phyloP scores from a whole-genome alignment of 139 green algal species.

The Chlamydomonas applanata region DNA sequence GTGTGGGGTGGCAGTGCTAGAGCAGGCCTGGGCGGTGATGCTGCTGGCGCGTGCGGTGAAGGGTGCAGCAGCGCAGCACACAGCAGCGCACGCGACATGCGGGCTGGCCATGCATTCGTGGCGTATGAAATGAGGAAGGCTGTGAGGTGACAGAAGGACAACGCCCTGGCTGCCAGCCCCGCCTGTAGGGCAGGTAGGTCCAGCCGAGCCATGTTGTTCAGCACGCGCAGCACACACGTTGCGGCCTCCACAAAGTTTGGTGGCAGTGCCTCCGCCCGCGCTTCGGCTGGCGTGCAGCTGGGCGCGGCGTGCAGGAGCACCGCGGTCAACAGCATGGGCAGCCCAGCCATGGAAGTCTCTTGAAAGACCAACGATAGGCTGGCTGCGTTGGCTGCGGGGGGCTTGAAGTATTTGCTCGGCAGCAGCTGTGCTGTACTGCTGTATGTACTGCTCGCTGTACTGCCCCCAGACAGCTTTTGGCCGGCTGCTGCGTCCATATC shows the following conservation, averaged over 20 bases:
- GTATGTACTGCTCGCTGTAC: neutral
- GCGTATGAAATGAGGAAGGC: slow-evolving; percentile 55
- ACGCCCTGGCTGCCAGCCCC: slow-evolving; percentile 38
- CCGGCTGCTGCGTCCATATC: neutral
- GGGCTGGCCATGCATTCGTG: slow-evolving; percentile 36
- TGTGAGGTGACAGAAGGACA: slow-evolving; percentile 56
- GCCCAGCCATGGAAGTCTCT: slow-evolving; percentile 52
- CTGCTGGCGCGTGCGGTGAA: too few relatives aligned
- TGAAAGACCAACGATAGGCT: slow-evolving; percentile 52
- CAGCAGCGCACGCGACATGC: neutral
- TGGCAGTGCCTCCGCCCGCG: slow-evolving; percentile 37
- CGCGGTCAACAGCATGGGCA: slow-evolving; percentile 62
- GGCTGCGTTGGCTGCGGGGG: slow-evolving; percentile 23
- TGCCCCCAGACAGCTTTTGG: neutral
- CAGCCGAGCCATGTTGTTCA: slow-evolving; percentile 50
- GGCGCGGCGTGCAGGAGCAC: slow-evolving; percentile 61
- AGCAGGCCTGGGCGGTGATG: too few relatives aligned
- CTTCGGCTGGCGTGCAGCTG: slow-evolving; percentile 41
- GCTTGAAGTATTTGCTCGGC: neutral
- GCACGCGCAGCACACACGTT: slow-evolving; percentile 40
- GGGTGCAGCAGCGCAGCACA: slow-evolving; percentile 2
- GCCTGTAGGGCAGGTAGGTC: slow-evolving; percentile 51
- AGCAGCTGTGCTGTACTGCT: slow-evolving; percentile 1
- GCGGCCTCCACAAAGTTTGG: slow-evolving; percentile 55
- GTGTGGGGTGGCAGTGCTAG: too few relatives aligned